Base-by-base conservation (phyloP, 345 rosid species). In the Jatropha curcas region DNA sequence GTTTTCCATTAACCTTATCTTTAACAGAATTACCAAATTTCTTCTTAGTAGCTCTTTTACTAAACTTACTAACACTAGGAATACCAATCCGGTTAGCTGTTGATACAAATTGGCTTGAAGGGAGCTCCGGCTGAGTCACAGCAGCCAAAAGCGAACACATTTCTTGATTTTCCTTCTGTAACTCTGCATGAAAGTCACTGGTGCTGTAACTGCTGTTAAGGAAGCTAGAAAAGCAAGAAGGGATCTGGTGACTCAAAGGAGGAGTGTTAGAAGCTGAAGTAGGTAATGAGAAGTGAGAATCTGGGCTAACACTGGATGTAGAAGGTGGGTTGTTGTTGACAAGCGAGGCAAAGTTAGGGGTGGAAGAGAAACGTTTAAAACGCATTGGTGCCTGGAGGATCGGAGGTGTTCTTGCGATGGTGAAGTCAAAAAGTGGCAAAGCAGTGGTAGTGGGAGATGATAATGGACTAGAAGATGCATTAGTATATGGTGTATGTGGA, bases 71-170 rank as follows among this genome's bases (percentile, higher is more conserved):
- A 11, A 30, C 53, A 35, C 12, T 51, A 61, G 64, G 37, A 48
- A 57, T 57, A 10, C n/a, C 46, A 11, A 71, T 28, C 63, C 80
- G 84, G 72, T 30, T n/a, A 7, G 69, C 7, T 14, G 71, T 22
- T 1, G 81, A 65, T 30, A 67, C 48, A 4, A 43, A 66, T 84
- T 90, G 98, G 94, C 76, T 83, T 80, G 92, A 89, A 89, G 93
- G 90, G 88, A 87, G 93, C 84, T 89, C 96, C 34, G 77, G 82
- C 83, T 81, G 78, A 68, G 78, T 73, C 71, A 79, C 73, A 74
- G 62, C 78, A 75, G 76, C 76, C 5, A 64, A 60, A 57, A 76
- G 71, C 3, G 70, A 58, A 25, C 72, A 58, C 68, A 76, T 57
- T 30, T 71, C 73, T 37, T 76, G 65, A 51, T 76, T 76, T 45